Percentiles rank a stretch among this genome's conserved stretches.
Evolutionary conservation across 306 rosid genomes (phyloP).

Genomic region (Gillenia trifoliata): DNA sequence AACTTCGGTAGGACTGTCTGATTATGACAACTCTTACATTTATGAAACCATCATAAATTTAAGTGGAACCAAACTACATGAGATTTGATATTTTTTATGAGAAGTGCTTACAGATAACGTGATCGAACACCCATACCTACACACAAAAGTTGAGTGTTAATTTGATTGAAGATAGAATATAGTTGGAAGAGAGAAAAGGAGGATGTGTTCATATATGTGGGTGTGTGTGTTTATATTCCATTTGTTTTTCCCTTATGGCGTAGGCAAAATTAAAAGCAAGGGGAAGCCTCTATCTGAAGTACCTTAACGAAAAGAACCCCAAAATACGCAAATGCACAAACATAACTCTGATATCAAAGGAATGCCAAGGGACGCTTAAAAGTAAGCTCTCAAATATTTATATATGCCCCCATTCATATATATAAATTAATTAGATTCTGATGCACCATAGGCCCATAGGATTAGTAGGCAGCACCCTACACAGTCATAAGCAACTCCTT

Average conservation of each 20-base stretch:
- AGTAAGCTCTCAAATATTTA: background rate
- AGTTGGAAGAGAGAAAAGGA: too few relatives aligned
- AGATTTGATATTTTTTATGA: too few relatives aligned
- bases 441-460: background rate
- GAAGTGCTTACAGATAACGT: background rate
- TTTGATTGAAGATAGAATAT: too few relatives aligned
- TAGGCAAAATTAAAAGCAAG: background rate
- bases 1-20: background rate
- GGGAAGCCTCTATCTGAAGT: background rate
- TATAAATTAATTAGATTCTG: background rate
- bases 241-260: background rate
- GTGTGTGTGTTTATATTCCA: background rate
- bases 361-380: background rate
- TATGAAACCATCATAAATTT: too few relatives aligned
- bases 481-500: background rate
- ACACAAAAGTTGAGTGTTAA: too few relatives aligned
- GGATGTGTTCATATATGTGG: too few relatives aligned
- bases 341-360: background rate
- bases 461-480: background rate
- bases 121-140: too few relatives aligned
- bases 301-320: constrained; percentile 4
- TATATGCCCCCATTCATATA: background rate
- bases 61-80: background rate
- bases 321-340: background rate
- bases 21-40: background rate